Conservation (phyloP, 768 basidiomycete species). For the Sarcodon sp. region DNA sequence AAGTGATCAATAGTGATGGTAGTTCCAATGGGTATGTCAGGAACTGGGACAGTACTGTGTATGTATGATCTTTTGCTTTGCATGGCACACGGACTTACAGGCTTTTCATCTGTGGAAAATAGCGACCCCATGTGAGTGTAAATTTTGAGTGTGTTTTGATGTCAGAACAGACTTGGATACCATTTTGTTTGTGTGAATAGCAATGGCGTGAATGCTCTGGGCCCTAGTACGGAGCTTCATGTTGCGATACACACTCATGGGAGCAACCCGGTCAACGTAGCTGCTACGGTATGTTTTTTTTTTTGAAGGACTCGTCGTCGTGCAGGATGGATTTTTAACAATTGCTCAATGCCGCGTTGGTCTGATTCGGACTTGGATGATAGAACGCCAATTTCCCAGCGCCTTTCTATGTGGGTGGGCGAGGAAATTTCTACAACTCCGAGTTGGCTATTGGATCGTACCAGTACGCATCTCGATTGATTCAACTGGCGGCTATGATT, state of each 20-base stretch:
- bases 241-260: background rate
- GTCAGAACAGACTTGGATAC: background rate
- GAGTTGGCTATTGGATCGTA: background rate
- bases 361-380: background rate
- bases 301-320: background rate
- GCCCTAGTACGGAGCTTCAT: background rate
- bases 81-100: too few species aligned
- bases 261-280: slow-evolving; percentile 18
- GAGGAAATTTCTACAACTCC: slow-evolving; percentile 3
- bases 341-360: too few species aligned
- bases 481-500: background rate
- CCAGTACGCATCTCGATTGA: background rate
- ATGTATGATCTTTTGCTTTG: too few species aligned
- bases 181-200: background rate
- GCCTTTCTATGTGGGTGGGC: slow-evolving; percentile 26
- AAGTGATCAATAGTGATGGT: background rate
- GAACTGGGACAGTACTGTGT: background rate
- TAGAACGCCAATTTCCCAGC: slow-evolving; percentile 27
- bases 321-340: background rate
- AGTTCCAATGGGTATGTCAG: background rate
- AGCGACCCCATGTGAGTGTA: background rate
- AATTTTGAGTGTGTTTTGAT: background rate
- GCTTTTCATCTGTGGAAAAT: too few species aligned
- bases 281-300: slow-evolving; percentile 20
- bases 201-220: background rate